These are phyloP conservation scores for Trichothecium roseum DNA, from an alignment of 2,329 filamentous ascomycete species.

Conservation along the genomic window DNA sequence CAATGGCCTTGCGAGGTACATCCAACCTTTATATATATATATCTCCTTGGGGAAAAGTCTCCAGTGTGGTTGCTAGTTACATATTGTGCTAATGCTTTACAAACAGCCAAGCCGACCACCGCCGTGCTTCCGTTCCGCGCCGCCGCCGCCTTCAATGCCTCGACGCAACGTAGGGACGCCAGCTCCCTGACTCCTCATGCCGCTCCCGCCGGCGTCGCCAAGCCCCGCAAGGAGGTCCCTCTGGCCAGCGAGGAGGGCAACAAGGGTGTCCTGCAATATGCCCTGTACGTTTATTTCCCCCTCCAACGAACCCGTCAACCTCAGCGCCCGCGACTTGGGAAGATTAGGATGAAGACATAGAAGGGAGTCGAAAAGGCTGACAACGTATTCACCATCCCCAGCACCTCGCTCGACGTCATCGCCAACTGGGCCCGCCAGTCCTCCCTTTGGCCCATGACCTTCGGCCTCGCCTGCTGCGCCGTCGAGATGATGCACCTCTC, in stretches of 20 bases:
- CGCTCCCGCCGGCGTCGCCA: slow-evolving; percentile 40
- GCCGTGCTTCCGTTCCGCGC: slow-evolving; percentile 54
- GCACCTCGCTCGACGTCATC: slow-evolving; percentile 68
- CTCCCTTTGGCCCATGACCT: slow-evolving; percentile 82
- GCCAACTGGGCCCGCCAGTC: slow-evolving; percentile 78
- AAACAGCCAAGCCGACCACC: slow-evolving; percentile 53
- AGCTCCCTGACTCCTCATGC: slow-evolving; percentile 43
- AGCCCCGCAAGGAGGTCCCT: slow-evolving; percentile 59
- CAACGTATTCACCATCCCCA: too few species aligned
- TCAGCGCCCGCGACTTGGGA: too few species aligned
- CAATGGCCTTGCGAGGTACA: slow-evolving; percentile 42
- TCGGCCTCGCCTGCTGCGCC: slow-evolving; percentile 80
- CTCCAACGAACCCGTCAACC: too few species aligned
- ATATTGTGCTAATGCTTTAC: neutral
- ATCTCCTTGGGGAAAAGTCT: neutral
- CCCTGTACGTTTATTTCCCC: slow-evolving; percentile 52
- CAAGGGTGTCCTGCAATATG: slow-evolving; percentile 76
- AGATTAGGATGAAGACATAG: too few species aligned
- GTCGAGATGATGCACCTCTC: slow-evolving; percentile 91
- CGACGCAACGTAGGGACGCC: slow-evolving; percentile 50
- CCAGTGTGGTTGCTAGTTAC: neutral
- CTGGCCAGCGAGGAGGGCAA: slow-evolving; percentile 69
- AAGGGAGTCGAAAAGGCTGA: too few species aligned
- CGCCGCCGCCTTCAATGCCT: slow-evolving; percentile 54
- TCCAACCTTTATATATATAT: slow-evolving; percentile 3